Evolutionary conservation across 371 early-diverging fungal genomes (phyloP), one percentile per base, ranked within the genome.

Genomic region (Quaeritorhiza haematococci): DNA sequence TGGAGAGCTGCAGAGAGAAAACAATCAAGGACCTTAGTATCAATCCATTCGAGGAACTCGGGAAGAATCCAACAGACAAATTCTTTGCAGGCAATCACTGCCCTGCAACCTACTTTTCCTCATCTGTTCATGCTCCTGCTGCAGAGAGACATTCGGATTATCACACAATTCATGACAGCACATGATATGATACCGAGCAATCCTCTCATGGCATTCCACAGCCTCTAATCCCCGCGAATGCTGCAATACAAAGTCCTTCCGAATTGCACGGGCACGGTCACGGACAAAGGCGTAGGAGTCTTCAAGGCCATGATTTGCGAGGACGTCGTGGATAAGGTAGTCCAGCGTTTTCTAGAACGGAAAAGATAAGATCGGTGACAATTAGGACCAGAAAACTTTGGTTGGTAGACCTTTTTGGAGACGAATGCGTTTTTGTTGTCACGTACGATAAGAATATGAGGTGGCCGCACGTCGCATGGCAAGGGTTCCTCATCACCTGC

Each of bases 401-500:
- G 5, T 28, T 17, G 5, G 27, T 2, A 57, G 21, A 45, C 10
- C n/a, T n/a, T n/a, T n/a, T n/a, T n/a, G n/a, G n/a, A n/a, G n/a
- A n/a, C n/a, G n/a, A n/a, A n/a, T n/a, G n/a, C n/a, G n/a, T n/a
- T n/a, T n/a, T n/a, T n/a, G n/a, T n/a, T n/a, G n/a, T 27, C 29
- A 64, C 69, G 66, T 68, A 87, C 87, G 52, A 69, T 51, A 13
- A 94, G 63, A 1, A 88, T 82, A 1, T 50, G 42, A 0, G 95
- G 88, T 33, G 95, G 88, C 23, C 95, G 84, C 33, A 97, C 87
- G 69, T 96, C 96, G 33, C 88, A 89, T 0, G 93, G 93, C 29
- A 94, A 69, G 0, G 90, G 86, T 55, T 86, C 84, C n/a, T 85
- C 86, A 55, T 82, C 85, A 6, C 94, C 98, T 1, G 98, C 94